These are phyloP conservation scores for Kwoniella dejecticola DNA, from an alignment of 768 basidiomycete genomes.

Conservation along the genomic window DNA sequence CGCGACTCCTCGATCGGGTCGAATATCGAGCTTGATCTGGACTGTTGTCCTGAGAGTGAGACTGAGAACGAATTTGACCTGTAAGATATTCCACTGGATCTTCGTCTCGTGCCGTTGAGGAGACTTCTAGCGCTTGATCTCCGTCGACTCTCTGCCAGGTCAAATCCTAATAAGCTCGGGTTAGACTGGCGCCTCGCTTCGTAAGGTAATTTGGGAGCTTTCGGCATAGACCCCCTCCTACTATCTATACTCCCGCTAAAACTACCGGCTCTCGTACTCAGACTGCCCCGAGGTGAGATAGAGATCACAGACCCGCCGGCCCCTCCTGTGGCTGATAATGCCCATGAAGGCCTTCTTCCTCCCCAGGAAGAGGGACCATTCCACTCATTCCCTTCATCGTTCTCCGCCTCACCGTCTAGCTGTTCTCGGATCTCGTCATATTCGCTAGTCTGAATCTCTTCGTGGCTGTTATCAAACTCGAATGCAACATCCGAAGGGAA, in stretches of 20 bases:
- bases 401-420: not conserved
- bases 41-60: conserved; percentile 2
- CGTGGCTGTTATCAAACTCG: conserved; percentile 28
- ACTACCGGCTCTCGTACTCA: not conserved
- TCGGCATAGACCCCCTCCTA: conserved; percentile 13
- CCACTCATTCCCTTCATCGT: conserved; percentile 3
- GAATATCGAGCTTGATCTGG: conserved; percentile 13
- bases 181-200: conserved; percentile 32
- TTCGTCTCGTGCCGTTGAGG: conserved; percentile 16
- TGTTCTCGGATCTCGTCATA: conserved; percentile 34
- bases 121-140: conserved; percentile 23
- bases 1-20: conserved; percentile 42
- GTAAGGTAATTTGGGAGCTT: conserved; percentile 3
- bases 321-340: conserved; percentile 22
- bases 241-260: conserved; percentile 19
- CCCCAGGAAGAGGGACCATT: conserved; percentile 24
- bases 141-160: conserved; percentile 27
- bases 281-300: conserved; percentile 39
- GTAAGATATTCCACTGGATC: conserved; percentile 27
- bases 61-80: not conserved
- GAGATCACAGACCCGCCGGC: conserved; percentile 44
- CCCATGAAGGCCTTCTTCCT: conserved; percentile 36
- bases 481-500: conserved; percentile 36
- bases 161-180: conserved; percentile 42
- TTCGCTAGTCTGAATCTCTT: conserved; percentile 31